A percentile compares a stretch with the other conserved stretches of the same genome.
phyloP scores from a whole-genome alignment of 805 yeast species.

The Starmera dryadoides region DNA sequence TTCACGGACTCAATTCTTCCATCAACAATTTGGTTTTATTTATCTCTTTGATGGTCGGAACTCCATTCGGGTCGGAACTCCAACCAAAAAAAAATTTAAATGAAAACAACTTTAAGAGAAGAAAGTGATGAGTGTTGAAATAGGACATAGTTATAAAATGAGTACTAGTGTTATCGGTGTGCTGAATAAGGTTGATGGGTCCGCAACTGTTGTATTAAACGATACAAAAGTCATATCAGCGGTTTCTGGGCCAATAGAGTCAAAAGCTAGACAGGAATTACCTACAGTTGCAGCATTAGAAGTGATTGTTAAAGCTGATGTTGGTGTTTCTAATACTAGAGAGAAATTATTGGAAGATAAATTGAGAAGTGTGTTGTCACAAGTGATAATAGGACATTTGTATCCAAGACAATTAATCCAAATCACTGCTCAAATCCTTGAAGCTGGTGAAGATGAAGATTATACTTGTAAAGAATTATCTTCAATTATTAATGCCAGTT shows the following conservation, averaged over 20 bases:
- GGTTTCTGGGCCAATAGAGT: conserved; percentile 88
- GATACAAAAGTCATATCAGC: conserved; percentile 59
- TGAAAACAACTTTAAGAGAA: too few species aligned
- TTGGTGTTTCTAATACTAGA: conserved; percentile 66
- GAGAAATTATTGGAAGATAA: conserved; percentile 74
- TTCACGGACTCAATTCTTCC: too few species aligned
- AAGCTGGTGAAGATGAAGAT: conserved; percentile 37
- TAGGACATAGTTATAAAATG: not conserved
- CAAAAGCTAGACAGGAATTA: conserved; percentile 72
- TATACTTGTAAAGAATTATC: conserved; percentile 18
- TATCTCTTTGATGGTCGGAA: too few species aligned
- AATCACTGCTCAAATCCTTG: conserved; percentile 57
- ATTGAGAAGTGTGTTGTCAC: conserved; percentile 51
- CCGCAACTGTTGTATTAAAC: conserved; percentile 50
- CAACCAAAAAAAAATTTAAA: too few species aligned
- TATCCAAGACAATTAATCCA: conserved; percentile 80
- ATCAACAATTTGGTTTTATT: too few species aligned
- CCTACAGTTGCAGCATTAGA: conserved; percentile 77
- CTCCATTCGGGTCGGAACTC: too few species aligned
- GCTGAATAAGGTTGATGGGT: conserved; percentile 71
- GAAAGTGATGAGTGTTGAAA: too few species aligned
- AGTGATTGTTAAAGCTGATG: conserved; percentile 68
- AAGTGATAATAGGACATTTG: conserved; percentile 50
- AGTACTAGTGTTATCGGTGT: conserved; percentile 11
- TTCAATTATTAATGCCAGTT: conserved; percentile 53